Evolutionary conservation across 2,329 filamentous ascomycete species (phyloP), one percentile per base, ranked within the genome.

Genomic region (Colletotrichum lentis): DNA sequence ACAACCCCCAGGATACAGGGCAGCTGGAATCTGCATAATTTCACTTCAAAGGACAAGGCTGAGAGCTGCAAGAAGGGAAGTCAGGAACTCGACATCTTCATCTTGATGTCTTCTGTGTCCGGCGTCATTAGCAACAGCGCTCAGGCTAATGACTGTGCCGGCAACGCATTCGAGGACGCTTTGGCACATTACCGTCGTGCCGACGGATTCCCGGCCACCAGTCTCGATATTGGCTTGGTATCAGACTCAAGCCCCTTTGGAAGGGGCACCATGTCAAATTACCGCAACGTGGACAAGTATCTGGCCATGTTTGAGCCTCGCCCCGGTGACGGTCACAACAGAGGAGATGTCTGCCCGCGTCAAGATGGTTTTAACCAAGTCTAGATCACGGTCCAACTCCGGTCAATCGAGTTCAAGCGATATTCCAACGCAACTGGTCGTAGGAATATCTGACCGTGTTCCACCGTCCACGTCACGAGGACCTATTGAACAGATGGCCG

Each of bases 191-290:
- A 64, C 35, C 69, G 64, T 5, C 50, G 52, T 1, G 43, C 43
- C 35, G 39, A 56, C 14, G 50, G 64, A 3, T n/a, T 52, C 5
- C 31, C 58, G 8, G 64, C 50, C 16, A 41, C 20, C 6, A 53
- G 52, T 3, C 41, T 70, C 6, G 49, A 67, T 24, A 43, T 67
- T 20, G 67, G 67, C 10, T 60, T 71, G 6, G 43, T 72, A 11
- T 66, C 69, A 10, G 70, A 72, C 46, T 71, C 70, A 5, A 70
- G 63, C 24, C 87, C 87, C 74, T 83, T 85, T 70, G 85, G 83
- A 43, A 84, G 85, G 27, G 79, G 83, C 3, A 79, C 84, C 41
- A 73, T 79, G 6, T 82, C 86, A 70, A 83, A 84, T 56, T 76
- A 83, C 35, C 77, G 76, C 5, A 72, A 86, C 11, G 60, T 87